phyloP scores from a whole-genome alignment of 192 early-diverging fungal species.

The Coemansia sp. region DNA sequence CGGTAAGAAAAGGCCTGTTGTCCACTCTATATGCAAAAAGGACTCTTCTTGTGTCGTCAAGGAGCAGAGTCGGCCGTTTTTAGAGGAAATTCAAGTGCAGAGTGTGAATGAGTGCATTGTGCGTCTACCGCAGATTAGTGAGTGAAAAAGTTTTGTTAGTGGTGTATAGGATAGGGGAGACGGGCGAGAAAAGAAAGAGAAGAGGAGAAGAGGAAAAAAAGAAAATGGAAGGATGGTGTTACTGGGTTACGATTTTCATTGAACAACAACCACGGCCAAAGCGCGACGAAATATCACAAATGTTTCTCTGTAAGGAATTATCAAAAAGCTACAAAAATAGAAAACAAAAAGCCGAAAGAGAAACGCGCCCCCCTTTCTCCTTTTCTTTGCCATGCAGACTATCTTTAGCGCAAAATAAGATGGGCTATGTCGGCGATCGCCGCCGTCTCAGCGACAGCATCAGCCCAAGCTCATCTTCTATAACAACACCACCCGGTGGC shows the following conservation, averaged over 20 bases:
- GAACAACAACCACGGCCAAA: too few species aligned
- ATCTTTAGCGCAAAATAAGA: too few species aligned
- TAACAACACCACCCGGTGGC: background rate
- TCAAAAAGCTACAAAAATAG: too few species aligned
- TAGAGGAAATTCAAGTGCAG: background rate
- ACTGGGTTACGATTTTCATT: too few species aligned
- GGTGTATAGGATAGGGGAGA: background rate
- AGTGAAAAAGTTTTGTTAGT: background rate
- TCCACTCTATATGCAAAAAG: background rate
- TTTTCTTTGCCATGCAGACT: slow-evolving; percentile 3
- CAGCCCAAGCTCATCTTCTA: slow-evolving; percentile 37
- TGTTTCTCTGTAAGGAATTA: too few species aligned
- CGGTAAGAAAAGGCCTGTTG: background rate
- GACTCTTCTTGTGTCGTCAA: background rate
- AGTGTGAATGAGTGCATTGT: slow-evolving; percentile 3
- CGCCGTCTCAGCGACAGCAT: slow-evolving; percentile 28
- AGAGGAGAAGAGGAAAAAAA: background rate
- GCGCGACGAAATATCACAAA: too few species aligned
- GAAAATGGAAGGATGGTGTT: too few species aligned
- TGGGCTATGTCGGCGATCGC: slow-evolving; percentile 14
- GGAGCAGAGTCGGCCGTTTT: background rate
- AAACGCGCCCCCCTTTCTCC: background rate
- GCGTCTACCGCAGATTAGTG: background rate
- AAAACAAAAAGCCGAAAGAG: background rate
- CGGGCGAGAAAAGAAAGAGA: background rate